Percentiles rank a stretch among this genome's conserved stretches.
phyloP scores from a whole-genome alignment of 1,284 basidiomycete species.

The Sporisorium scitamineum region DNA sequence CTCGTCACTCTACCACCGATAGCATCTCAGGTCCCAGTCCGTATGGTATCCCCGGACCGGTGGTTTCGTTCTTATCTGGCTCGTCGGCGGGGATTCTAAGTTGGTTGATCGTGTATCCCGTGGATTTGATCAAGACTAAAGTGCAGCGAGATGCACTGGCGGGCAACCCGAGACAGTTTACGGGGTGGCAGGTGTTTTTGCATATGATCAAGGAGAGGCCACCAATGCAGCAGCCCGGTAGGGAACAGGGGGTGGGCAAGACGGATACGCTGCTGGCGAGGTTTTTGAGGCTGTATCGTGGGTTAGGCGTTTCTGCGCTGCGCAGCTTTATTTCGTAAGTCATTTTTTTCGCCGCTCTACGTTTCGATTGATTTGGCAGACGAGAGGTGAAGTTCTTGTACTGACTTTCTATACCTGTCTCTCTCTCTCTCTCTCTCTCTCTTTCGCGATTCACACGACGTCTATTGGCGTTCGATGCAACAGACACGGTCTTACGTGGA shows the following conservation, averaged over 20 bases:
- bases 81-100: slow-evolving; percentile 63
- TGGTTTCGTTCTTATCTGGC: slow-evolving; percentile 66
- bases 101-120: slow-evolving; percentile 67
- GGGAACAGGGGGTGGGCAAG: slow-evolving; percentile 68
- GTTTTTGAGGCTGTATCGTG: slow-evolving; percentile 65
- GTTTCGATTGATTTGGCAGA: not conserved
- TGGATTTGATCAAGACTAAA: slow-evolving; percentile 86
- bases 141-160: slow-evolving; percentile 88
- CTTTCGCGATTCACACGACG: too few species aligned
- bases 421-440: too few species aligned
- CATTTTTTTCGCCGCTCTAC: too few species aligned
- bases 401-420: not conserved
- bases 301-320: slow-evolving; percentile 65
- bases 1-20: slow-evolving; percentile 44
- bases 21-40: slow-evolving; percentile 27
- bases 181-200: slow-evolving; percentile 78
- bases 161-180: slow-evolving; percentile 77
- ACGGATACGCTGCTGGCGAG: slow-evolving; percentile 72
- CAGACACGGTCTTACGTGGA: slow-evolving; percentile 67
- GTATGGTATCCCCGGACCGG: slow-evolving; percentile 58
- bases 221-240: slow-evolving; percentile 71
- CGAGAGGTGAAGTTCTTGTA: not conserved
- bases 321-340: slow-evolving; percentile 63
- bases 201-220: slow-evolving; percentile 84
- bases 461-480: not conserved